Base-by-base conservation (phyloP, 148 eudicot species). In the Cornus suecica region DNA sequence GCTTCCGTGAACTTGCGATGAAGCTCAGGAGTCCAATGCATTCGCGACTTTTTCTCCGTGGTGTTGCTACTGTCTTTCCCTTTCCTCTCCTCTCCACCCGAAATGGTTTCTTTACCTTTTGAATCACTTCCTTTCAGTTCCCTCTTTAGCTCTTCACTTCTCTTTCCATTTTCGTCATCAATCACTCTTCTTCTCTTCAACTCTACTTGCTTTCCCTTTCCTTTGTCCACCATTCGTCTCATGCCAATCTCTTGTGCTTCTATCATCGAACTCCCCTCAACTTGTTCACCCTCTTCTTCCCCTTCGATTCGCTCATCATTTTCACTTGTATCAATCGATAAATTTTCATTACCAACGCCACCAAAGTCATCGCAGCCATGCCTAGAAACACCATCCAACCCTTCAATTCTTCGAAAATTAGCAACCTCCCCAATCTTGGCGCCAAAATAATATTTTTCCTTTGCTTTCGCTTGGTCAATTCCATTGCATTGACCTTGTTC, bases 1-100 rank as follows among this genome's bases (percentile, higher is more conserved):
- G 78, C 71, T 20, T 68, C 70, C 64, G 77, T 66, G n/a, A 81
- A 81, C 71, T 71, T 79, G n/a, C 34, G 63, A 51, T 84, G 66
- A 71, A 77, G 82, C 3, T 72, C 71, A 8, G 74, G 18, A 45
- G 78, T 79, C 87, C 85, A 86, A 68, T 42, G 67, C 69, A 81
- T 37, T 5, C 66, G 68, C 0, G 76, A 18, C 31, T 65, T 73
- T 73, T 70, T 42, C 26, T 26, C 3, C n/a, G n/a, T n/a, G 13
- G 26, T 16, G 32, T 24, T 76, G 1, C 42, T 58, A 18, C 8
- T 24, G 10, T 60, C 31, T 52, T 25, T 54, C 54, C 66, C 45
- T 37, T 69, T 16, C 41, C 30, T 24, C 26, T 18, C 13, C 13
- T 61, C 41, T 26, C 27, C 68, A 14, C 64, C 54, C 7, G 64